These are phyloP conservation scores for Bipolaris victoriae DNA, from an alignment of 2,329 filamentous ascomycete species.

Conservation along the genomic window DNA sequence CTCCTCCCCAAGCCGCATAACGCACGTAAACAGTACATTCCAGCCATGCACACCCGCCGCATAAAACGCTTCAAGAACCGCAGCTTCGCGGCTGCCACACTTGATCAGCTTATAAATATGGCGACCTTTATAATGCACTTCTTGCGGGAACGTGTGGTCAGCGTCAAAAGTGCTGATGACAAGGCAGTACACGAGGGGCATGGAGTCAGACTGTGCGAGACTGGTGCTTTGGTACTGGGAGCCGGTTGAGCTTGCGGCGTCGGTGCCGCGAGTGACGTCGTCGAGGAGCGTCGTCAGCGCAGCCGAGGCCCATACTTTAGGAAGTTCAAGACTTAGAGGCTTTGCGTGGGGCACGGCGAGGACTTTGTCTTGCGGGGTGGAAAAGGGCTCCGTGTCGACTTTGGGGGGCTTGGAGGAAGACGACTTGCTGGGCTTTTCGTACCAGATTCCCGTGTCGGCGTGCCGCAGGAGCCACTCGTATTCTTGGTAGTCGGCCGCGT, in stretches of 20 bases:
- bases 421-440: constrained; percentile 32
- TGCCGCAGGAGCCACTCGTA: constrained; percentile 38
- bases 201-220: not conserved
- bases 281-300: constrained; percentile 39
- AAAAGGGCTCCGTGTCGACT: not conserved
- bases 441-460: constrained; percentile 38
- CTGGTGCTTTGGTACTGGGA: too few relatives aligned
- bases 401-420: constrained; percentile 20
- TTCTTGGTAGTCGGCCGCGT: constrained; percentile 36
- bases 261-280: constrained; percentile 27
- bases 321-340: constrained; percentile 30
- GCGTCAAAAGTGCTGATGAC: constrained; percentile 36
- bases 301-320: constrained; percentile 39
- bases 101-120: constrained; percentile 41
- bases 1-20: constrained; percentile 34
- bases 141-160: constrained; percentile 19
- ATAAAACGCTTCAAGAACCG: constrained; percentile 38
- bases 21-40: constrained; percentile 42
- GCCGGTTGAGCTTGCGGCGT: not conserved
- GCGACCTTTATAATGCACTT: constrained; percentile 21
- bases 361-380: constrained; percentile 18
- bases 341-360: constrained; percentile 18
- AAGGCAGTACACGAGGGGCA: constrained; percentile 34
- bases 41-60: constrained; percentile 38
- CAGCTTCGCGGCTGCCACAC: constrained; percentile 43